Evolutionary conservation across 2,329 filamentous ascomycete species (phyloP), one percentile per base, ranked within the genome.

Genomic region (Aaosphaeria pasadenensis): DNA sequence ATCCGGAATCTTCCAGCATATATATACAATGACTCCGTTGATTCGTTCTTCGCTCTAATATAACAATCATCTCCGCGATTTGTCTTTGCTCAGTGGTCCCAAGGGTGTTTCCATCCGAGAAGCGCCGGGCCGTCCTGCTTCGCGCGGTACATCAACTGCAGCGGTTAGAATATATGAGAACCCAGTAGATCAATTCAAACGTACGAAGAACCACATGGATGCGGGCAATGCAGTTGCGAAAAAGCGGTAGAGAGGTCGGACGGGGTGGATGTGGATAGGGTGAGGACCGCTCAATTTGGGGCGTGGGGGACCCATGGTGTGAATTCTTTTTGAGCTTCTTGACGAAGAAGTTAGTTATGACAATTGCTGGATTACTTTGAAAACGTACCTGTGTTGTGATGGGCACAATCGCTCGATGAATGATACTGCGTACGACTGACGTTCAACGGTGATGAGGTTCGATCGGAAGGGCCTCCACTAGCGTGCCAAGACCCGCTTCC

Each of bases 161-260:
- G 9, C 17, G 17, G 3, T 24, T 24, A 24, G 17, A 24, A 24
- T 24, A 24, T 24, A 3, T 24, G 17, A 24, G 17, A 24, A 24
- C 17, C 17, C 17, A 24, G 17, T 24, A 24, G 17, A 24, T 24
- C 17, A 24, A 28, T 11, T 40, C 24, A 4, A 47, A 78, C 87
- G 68, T 83, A 97, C 91, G 73, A 94, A 99, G 77, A 99, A 97
- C 94, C 94, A 99, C 94, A 97, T 99, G 76, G 88, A 89, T 47
- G 94, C 94, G 60, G 91, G 89, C 54, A 99, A 80, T 53, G 86
- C 89, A 40, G 90, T 96, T 42, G 89, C 92, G 49, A 86, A 82
- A 72, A 92, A 87, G 69, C 89, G 84, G 78, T 97, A 96, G 57
- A 96, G 67, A 41, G 83, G 84, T 53, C 82, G 78, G 43, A 75